Conservation (phyloP, 306 rosid species). For the Acacia crassicarpa region DNA sequence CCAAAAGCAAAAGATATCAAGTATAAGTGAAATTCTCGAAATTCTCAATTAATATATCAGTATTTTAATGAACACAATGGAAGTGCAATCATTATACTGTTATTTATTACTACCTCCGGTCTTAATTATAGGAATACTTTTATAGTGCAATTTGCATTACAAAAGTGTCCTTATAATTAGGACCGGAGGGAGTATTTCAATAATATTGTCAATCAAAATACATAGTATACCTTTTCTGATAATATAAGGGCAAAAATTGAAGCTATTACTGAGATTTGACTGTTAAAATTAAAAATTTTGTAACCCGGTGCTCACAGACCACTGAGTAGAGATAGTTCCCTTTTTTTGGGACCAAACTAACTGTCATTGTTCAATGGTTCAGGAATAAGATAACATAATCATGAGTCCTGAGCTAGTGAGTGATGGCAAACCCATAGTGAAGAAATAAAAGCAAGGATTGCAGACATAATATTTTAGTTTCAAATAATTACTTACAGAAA, state of each 20-base stretch:
- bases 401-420: conserved; percentile 11
- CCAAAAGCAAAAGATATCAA: background rate
- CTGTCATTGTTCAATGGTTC: background rate
- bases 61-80: conserved; percentile 7
- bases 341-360: background rate
- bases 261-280: conserved; percentile 16
- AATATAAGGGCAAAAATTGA: background rate
- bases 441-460: conserved; percentile 24
- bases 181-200: too few relatives aligned
- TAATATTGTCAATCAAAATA: conserved; percentile 19
- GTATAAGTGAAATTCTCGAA: background rate
- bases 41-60: background rate
- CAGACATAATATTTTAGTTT: background rate
- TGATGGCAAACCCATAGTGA: background rate
- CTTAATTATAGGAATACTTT: too few relatives aligned
- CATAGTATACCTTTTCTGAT: background rate
- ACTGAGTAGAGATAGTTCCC: background rate
- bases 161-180: too few relatives aligned
- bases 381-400: conserved; percentile 13
- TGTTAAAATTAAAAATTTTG: background rate
- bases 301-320: background rate
- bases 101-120: too few relatives aligned
- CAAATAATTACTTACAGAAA: conserved; percentile 70
- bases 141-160: too few relatives aligned
- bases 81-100: conserved; percentile 3